Evolutionary conservation across 2,329 filamentous ascomycete genomes (phyloP).

Genomic region (Colletotrichum noveboracense): DNA sequence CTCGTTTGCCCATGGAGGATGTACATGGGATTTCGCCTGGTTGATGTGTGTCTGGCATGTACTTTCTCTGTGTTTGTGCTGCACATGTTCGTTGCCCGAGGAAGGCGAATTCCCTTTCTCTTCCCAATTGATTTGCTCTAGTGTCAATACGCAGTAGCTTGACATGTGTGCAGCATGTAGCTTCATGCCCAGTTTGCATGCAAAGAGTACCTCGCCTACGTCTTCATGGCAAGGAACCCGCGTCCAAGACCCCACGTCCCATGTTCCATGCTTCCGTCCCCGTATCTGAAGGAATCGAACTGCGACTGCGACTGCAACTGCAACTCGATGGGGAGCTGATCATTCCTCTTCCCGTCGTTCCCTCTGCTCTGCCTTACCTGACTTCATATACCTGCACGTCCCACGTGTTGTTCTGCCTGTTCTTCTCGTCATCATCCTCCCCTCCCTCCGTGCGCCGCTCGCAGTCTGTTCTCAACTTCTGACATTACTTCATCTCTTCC

Average conservation of each 20-base stretch:
- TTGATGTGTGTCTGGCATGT: background rate
- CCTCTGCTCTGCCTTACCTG: background rate
- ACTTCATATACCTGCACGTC: conserved; percentile 14
- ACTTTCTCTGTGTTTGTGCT: background rate
- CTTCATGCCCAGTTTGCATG: background rate
- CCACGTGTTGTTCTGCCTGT: background rate
- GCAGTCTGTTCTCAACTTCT: background rate
- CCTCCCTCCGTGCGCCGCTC: background rate
- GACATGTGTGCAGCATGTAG: background rate
- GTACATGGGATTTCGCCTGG: background rate
- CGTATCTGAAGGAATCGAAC: background rate
- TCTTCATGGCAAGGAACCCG: background rate
- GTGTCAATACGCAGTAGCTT: background rate
- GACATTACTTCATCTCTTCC: background rate
- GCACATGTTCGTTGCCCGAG: background rate
- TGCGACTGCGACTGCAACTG: background rate
- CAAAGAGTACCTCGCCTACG: background rate
- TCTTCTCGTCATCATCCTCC: background rate
- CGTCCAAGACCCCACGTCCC: background rate
- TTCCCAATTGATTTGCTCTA: background rate
- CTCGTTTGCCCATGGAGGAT: background rate
- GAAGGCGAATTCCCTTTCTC: background rate
- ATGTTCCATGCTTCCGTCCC: background rate
- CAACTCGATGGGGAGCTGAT: background rate
- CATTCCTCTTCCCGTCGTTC: background rate